A percentile compares a stretch with the other conserved stretches of the same genome.
phyloP scores from a whole-genome alignment of 129 eudicot species.

The Tagetes patula region DNA sequence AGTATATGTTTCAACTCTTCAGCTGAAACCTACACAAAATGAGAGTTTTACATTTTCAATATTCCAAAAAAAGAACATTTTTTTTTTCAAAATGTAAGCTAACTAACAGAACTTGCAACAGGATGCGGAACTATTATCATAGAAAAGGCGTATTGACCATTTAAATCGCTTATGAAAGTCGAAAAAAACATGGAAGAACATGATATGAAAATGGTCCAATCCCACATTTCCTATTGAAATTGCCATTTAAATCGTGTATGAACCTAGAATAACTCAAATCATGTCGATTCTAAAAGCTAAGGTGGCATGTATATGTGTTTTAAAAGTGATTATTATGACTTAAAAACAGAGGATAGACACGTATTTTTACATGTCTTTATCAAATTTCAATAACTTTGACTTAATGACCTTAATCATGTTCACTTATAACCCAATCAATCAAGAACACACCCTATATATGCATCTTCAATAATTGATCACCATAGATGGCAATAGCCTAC shows the following conservation, averaged over 20 bases:
- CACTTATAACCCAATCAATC: not conserved
- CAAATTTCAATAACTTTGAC: not conserved
- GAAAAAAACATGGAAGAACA: constrained; percentile 10
- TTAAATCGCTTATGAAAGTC: not conserved
- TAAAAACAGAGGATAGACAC: not conserved
- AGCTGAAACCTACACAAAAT: constrained; percentile 54
- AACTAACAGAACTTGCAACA: not conserved
- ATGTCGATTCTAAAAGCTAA: not conserved
- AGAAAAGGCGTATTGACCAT: not conserved
- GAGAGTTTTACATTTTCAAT: not conserved
- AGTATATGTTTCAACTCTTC: constrained; percentile 75
- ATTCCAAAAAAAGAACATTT: not conserved
- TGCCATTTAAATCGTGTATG: not conserved
- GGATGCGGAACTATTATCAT: constrained; percentile 11
- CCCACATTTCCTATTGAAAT: constrained; percentile 10
- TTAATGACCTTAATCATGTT: not conserved
- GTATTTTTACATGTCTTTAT: constrained; percentile 11
- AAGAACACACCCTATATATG: not conserved
- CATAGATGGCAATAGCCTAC: too few species aligned
- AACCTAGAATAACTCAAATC: not conserved
- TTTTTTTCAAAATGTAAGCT: not conserved
- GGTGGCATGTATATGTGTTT: not conserved
- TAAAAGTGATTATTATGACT: constrained; percentile 6
- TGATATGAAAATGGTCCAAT: constrained; percentile 11
- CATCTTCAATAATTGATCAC: constrained; percentile 5